A percentile compares a stretch with the other conserved stretches of the same genome.
Conservation (phyloP, 495 filamentous ascomycete genomes). For the Halenospora varia region DNA sequence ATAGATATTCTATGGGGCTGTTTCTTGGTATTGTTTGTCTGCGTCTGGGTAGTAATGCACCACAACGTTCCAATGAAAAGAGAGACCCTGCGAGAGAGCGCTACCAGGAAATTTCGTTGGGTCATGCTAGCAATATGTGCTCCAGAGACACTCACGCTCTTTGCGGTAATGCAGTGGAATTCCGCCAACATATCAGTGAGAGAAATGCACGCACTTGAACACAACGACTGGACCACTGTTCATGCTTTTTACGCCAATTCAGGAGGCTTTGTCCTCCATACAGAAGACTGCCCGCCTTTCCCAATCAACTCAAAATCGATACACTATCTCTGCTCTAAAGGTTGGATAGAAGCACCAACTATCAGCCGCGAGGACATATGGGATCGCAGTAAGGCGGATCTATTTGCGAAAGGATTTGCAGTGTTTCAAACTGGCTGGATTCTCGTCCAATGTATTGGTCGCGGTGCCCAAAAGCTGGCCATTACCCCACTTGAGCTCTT, state of each 20-base stretch:
- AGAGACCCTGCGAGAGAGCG: constrained; percentile 17
- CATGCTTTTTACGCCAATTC: constrained; percentile 35
- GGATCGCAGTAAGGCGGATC: too few species aligned
- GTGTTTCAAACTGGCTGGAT: too few species aligned
- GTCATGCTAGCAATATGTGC: constrained; percentile 5
- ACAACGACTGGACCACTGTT: constrained; percentile 25
- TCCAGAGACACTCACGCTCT: constrained; percentile 22
- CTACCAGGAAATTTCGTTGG: constrained; percentile 2
- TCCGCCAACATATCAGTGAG: constrained; percentile 13
- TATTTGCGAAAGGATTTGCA: too few species aligned
- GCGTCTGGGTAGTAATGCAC: constrained; percentile 26
- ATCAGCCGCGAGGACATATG: too few species aligned
- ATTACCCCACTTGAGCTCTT: constrained; percentile 25
- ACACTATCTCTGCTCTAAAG: constrained; percentile 16
- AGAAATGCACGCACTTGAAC: constrained; percentile 17
- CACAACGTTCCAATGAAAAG: constrained; percentile 20
- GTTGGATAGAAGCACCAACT: too few species aligned
- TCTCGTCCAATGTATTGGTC: too few species aligned
- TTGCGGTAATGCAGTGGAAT: constrained; percentile 20
- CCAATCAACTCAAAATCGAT: constrained; percentile 27
- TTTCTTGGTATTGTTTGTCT: constrained; percentile 26
- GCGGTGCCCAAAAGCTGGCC: background rate
- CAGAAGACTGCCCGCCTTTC: constrained; percentile 23
- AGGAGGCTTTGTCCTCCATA: constrained; percentile 28
- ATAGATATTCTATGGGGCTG: constrained; percentile 25